These are phyloP conservation scores for Olyra latifolia DNA, from an alignment of 176 grass and related monocot species.

Conservation along the genomic window DNA sequence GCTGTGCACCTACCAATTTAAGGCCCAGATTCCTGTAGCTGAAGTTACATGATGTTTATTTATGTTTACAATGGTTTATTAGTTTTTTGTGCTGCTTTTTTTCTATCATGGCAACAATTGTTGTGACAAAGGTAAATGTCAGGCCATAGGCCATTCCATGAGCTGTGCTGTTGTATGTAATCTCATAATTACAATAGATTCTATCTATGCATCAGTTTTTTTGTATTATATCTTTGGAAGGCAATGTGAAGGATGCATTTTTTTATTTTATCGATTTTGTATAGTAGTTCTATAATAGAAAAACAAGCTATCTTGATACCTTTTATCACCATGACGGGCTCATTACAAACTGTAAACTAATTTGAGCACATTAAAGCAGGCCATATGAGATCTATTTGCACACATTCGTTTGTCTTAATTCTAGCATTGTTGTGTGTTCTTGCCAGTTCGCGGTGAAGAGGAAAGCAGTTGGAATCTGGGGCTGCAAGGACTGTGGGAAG, in stretches of 20 bases:
- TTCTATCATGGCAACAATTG: neutral
- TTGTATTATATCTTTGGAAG: neutral
- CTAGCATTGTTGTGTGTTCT: neutral
- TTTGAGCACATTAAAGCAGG: neutral
- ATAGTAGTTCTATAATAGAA: neutral
- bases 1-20: neutral
- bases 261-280: neutral
- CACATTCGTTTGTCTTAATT: neutral
- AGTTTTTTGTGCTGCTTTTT: neutral
- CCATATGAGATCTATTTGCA: neutral
- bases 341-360: neutral
- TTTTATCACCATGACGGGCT: neutral
- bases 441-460: constrained; percentile 84
- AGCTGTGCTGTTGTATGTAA: neutral
- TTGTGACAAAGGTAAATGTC: neutral
- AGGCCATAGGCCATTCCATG: neutral
- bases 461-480: constrained; percentile 95
- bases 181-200: neutral
- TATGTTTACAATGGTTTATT: neutral
- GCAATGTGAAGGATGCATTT: neutral
- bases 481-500: constrained; percentile 91
- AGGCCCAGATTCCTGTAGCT: neutral
- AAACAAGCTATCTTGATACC: neutral
- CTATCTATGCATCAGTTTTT: neutral
- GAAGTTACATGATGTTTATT: neutral